Evolutionary conservation across 2,329 filamentous ascomycete species (phyloP).

Genomic region (Nothophaeocryptopus gaeumannii): DNA sequence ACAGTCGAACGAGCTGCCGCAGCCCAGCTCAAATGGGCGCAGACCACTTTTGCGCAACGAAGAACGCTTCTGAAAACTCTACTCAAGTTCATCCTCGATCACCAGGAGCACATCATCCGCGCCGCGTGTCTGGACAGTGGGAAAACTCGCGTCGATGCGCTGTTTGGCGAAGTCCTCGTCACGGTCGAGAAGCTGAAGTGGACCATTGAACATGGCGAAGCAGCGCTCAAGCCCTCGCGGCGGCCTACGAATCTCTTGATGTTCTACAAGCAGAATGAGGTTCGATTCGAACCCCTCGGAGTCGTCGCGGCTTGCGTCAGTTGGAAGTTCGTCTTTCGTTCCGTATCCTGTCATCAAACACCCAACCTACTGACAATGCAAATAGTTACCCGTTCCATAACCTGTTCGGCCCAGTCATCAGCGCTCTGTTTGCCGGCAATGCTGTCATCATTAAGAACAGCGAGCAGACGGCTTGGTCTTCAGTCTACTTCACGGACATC

Average conservation of each 20-base stretch:
- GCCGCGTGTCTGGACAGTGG: slow-evolving; percentile 89
- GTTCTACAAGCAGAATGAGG: slow-evolving; percentile 90
- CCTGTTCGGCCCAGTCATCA: slow-evolving; percentile 85
- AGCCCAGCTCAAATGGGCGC: slow-evolving; percentile 75
- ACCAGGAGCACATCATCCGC: slow-evolving; percentile 82
- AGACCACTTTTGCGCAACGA: slow-evolving; percentile 73
- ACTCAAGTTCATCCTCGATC: slow-evolving; percentile 77
- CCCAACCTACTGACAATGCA: slow-evolving; percentile 1
- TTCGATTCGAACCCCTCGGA: slow-evolving; percentile 86
- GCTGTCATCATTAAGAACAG: slow-evolving; percentile 90
- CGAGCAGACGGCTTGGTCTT: slow-evolving; percentile 93
- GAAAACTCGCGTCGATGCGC: slow-evolving; percentile 93
- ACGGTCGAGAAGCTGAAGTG: slow-evolving; percentile 92
- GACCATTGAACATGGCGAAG: slow-evolving; percentile 88
- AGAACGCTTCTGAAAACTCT: slow-evolving; percentile 77
- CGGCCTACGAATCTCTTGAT: slow-evolving; percentile 89
- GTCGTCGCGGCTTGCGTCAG: slow-evolving; percentile 90
- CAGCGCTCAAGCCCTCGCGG: slow-evolving; percentile 66
- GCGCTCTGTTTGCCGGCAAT: slow-evolving; percentile 86
- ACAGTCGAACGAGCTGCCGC: slow-evolving; percentile 69
- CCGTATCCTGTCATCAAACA: background rate
- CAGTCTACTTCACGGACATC: slow-evolving; percentile 75
- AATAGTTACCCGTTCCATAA: slow-evolving; percentile 70
- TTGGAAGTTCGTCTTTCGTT: slow-evolving; percentile 71
- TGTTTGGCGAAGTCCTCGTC: slow-evolving; percentile 90